These are phyloP conservation scores for Linum tenue DNA, from an alignment of 345 rosid genomes.

Conservation along the genomic window DNA sequence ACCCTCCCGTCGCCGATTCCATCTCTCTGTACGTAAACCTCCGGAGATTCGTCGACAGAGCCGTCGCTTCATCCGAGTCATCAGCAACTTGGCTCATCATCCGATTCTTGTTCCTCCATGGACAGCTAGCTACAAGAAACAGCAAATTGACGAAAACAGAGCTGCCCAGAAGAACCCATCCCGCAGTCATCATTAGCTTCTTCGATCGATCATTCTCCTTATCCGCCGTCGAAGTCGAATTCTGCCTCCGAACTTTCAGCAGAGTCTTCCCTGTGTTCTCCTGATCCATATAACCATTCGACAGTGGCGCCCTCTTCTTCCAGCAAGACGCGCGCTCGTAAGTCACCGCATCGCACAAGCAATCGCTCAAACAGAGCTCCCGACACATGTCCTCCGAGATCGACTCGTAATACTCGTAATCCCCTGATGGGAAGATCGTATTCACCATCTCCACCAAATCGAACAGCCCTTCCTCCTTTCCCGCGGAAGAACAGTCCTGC, in stretches of 20 bases:
- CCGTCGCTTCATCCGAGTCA: neutral
- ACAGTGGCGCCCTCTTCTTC: constrained; percentile 3
- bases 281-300: neutral
- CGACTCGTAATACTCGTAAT: neutral
- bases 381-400: constrained; percentile 2
- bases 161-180: constrained; percentile 16
- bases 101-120: neutral
- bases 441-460: neutral
- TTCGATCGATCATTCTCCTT: neutral
- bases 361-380: constrained; percentile 4
- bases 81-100: neutral
- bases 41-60: constrained; percentile 7
- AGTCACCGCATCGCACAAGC: neutral
- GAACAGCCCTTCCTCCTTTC: neutral
- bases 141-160: constrained; percentile 15
- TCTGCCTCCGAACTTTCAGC: neutral
- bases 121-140: constrained; percentile 3
- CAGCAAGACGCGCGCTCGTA: neutral
- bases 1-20: constrained; percentile 23
- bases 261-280: neutral
- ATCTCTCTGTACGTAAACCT: constrained; percentile 24
- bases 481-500: neutral
- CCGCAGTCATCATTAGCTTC: neutral
- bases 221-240: neutral
- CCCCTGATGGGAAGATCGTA: neutral